Percentiles rank a stretch among this genome's conserved stretches.
Evolutionary conservation across 2,329 filamentous ascomycete genomes (phyloP).

Genomic region (Arthrocladium fulminans): DNA sequence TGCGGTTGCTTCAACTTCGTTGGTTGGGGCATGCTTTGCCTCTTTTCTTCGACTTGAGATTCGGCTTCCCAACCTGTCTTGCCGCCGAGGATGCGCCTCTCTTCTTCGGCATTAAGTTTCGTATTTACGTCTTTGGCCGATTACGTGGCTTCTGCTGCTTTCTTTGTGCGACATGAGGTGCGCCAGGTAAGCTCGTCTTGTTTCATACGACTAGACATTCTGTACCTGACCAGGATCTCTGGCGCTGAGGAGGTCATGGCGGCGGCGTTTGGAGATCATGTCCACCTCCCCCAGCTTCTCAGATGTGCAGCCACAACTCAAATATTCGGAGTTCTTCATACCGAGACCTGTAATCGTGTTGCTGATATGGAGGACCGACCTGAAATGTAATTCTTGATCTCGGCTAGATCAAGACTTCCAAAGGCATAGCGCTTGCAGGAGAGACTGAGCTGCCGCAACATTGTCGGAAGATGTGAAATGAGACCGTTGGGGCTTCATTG

Average conservation of each 20-base stretch:
- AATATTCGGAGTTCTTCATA: neutral
- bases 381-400: neutral
- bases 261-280: neutral
- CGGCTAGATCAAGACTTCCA: neutral
- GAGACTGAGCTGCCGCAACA: neutral
- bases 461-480: no score
- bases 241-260: constrained; percentile 6
- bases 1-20: neutral
- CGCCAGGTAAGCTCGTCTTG: no score
- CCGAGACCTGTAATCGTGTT: neutral
- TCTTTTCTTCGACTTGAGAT: neutral
- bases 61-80: constrained; percentile 1
- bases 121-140: constrained; percentile 5
- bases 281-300: constrained; percentile 3
- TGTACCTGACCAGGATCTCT: constrained; percentile 8
- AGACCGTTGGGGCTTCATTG: no score
- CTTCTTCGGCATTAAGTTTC: constrained; percentile 4
- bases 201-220: neutral
- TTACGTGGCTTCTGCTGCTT: neutral
- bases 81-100: neutral
- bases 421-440: neutral
- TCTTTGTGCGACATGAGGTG: constrained; percentile 9
- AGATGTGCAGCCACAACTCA: neutral
- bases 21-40: neutral
- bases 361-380: neutral